Conservation (phyloP, 805 yeast genomes). For the Candida montana region DNA sequence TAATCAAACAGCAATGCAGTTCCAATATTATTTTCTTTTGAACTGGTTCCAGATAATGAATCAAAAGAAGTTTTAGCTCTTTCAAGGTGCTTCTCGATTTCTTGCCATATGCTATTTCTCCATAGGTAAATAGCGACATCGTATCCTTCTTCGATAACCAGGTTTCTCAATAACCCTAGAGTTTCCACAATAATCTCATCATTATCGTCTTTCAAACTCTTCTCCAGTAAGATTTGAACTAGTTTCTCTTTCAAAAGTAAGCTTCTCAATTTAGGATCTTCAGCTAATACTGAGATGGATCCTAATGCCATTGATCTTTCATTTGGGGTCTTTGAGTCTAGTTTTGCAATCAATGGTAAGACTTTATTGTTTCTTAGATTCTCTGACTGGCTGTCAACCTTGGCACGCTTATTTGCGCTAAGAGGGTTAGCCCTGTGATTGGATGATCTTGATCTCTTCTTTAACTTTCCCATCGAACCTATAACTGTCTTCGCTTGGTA, state of each 20-base stretch:
- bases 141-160: constrained; percentile 83
- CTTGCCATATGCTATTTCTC: constrained; percentile 73
- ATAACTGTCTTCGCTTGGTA: too few species aligned
- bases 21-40: constrained; percentile 33
- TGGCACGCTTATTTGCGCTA: constrained; percentile 19
- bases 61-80: constrained; percentile 47
- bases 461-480: constrained; percentile 62
- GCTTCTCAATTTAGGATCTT: constrained; percentile 58
- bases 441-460: constrained; percentile 56
- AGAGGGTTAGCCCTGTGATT: constrained; percentile 33
- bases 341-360: constrained; percentile 60
- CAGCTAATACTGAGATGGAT: constrained; percentile 66
- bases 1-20: constrained; percentile 53
- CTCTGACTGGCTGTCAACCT: constrained; percentile 41
- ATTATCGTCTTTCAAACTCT: constrained; percentile 58
- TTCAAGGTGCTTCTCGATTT: constrained; percentile 45
- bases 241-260: constrained; percentile 67
- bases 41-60: constrained; percentile 28
- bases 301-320: constrained; percentile 76
- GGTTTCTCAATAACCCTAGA: constrained; percentile 73
- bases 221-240: constrained; percentile 56
- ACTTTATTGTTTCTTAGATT: constrained; percentile 49
- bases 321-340: constrained; percentile 56
- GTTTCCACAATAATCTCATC: constrained; percentile 78
- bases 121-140: constrained; percentile 70